Evolutionary conservation across 2,329 filamentous ascomycete genomes (phyloP).

Genomic region (Bipolaris zeicola): DNA sequence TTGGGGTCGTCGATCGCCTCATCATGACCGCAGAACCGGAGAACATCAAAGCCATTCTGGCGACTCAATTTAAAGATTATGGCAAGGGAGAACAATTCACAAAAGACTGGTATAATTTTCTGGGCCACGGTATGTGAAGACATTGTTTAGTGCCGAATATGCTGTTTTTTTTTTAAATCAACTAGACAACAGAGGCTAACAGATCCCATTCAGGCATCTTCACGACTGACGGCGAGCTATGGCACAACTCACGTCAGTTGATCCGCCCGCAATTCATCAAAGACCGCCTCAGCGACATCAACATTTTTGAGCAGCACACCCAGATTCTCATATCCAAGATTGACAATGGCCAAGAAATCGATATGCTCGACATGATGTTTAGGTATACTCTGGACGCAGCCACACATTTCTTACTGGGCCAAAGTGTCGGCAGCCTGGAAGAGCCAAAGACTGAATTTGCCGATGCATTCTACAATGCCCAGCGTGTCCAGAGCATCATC

Average conservation of each 20-base stretch:
- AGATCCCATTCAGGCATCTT: constrained; percentile 53
- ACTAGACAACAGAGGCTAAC: constrained; percentile 3
- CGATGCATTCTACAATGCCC: constrained; percentile 80
- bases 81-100: constrained; percentile 82
- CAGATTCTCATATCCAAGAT: constrained; percentile 74
- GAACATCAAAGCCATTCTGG: constrained; percentile 90
- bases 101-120: constrained; percentile 73
- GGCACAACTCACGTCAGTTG: constrained; percentile 81
- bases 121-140: constrained; percentile 70
- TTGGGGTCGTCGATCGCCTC: constrained; percentile 62
- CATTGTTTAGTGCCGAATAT: not conserved
- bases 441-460: constrained; percentile 71
- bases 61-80: constrained; percentile 82
- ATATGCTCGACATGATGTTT: constrained; percentile 80
- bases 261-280: constrained; percentile 86
- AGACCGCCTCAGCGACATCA: constrained; percentile 80
- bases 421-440: constrained; percentile 67
- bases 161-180: not conserved
- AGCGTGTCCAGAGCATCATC: constrained; percentile 72
- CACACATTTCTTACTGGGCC: constrained; percentile 84
- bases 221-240: constrained; percentile 76
- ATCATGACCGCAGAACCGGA: constrained; percentile 82
- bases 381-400: constrained; percentile 77
- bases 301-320: constrained; percentile 80
- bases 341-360: constrained; percentile 58